phyloP scores from a whole-genome alignment of 306 rosid species.

The Comarum palustre region DNA sequence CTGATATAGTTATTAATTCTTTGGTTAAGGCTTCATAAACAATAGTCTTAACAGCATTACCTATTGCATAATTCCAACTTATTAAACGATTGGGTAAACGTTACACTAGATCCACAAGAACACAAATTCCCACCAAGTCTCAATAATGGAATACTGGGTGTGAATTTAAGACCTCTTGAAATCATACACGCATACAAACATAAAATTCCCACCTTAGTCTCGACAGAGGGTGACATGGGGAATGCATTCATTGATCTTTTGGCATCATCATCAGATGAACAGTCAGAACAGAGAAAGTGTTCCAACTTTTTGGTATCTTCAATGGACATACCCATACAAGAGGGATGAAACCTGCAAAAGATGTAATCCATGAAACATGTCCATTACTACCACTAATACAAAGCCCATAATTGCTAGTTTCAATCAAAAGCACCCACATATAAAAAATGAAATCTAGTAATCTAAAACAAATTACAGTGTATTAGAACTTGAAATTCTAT shows the following conservation, averaged over 20 bases:
- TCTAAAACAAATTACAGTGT: neutral
- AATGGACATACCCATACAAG: slow-evolving; percentile 65
- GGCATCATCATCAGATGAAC: slow-evolving; percentile 54
- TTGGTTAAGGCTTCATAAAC: neutral
- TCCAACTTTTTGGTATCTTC: slow-evolving; percentile 66
- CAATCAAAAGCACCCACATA: slow-evolving; percentile 10
- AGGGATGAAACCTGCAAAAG: slow-evolving; percentile 60
- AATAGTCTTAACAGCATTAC: neutral
- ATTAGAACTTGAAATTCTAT: neutral
- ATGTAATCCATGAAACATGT: slow-evolving; percentile 12
- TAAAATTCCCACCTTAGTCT: slow-evolving; percentile 39
- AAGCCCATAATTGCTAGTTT: neutral
- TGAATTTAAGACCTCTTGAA: slow-evolving; percentile 1
- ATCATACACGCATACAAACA: neutral
- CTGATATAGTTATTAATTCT: neutral
- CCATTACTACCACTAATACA: neutral
- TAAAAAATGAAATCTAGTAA: neutral
- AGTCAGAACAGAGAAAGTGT: slow-evolving; percentile 51
- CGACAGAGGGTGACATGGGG: slow-evolving; percentile 48
- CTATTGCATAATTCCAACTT: neutral
- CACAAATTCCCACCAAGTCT: neutral
- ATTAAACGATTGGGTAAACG: neutral
- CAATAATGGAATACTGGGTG: neutral
- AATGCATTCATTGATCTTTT: slow-evolving; percentile 52
- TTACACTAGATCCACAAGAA: neutral